Base-by-base conservation (phyloP, 1,284 basidiomycete genomes). In the Mycena sp. region DNA sequence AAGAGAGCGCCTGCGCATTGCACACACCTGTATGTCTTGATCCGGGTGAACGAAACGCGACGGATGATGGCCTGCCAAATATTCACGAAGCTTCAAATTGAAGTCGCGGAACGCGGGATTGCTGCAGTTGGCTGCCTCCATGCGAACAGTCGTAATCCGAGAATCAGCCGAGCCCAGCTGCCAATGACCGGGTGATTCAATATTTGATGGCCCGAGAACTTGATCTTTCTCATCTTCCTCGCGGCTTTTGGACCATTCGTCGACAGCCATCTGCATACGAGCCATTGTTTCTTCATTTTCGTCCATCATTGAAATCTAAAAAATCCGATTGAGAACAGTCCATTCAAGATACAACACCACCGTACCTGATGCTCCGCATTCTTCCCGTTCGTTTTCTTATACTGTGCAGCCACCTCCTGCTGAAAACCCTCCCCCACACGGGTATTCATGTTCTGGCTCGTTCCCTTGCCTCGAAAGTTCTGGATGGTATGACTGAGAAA, bases 321-420 rank as follows among this genome's bases (percentile, higher is more conserved):
- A 43, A 30, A 29, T 35, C 35, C 10, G n/a, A 19, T 32, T 26
- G 30, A 23, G 14, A 51, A 38, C 25, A 51, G 6, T 17, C 12
- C 6, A 40, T 17, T 17, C 6, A 37, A 21, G 7, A 23, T 35
- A 32, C 10, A 23, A 45, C 19, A 16, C 4, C 14, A 23, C 10
- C 70, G 70, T 21, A 76, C 52, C 61, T 65, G 72, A 53, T 54
- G 68, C 51, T 72, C 68, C 19, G 59, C 52, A 40, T 54, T 53
- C 44, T 55, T 55, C n/a, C 50, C 52, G 16, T 61, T 61, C 14
- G 5, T 61, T 37, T 54, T 53, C 26, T 30, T 38, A 30, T 54
- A 61, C 11, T 23, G 41, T n/a, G n/a, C 35, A 17, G 38, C 43
- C 26, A 61, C 52, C 29, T 48, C 59, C 23, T 61, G 59, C 19